Evolutionary conservation across 495 filamentous ascomycete species (phyloP).

Genomic region (Neurospora sp.): DNA sequence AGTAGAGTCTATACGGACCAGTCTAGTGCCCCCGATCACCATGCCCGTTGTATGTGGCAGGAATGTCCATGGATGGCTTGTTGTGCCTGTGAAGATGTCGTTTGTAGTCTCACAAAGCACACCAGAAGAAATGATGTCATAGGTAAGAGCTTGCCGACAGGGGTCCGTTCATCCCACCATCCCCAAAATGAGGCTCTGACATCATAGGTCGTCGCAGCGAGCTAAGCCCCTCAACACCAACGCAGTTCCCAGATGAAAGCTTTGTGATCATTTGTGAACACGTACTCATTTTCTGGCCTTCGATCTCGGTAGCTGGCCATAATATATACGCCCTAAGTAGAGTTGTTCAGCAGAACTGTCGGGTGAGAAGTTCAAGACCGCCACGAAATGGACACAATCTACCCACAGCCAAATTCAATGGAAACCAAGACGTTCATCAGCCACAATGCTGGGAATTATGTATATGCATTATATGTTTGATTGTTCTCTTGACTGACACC

Average conservation of each 20-base stretch:
- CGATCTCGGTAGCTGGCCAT: too few relatives aligned
- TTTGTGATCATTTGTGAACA: background rate
- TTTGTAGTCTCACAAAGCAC: background rate
- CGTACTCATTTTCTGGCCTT: too few relatives aligned
- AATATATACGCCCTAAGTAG: too few relatives aligned
- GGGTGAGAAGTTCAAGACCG: too few relatives aligned
- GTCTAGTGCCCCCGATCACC: too few relatives aligned
- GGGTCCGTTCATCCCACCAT: background rate
- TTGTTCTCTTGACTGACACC: background rate
- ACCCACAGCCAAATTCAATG: background rate
- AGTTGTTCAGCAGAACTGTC: too few relatives aligned
- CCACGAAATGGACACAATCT: background rate
- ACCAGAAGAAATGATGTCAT: conserved; percentile 10
- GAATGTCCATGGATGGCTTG: background rate
- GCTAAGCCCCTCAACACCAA: background rate
- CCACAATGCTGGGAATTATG: background rate
- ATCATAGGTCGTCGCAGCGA: conserved; percentile 3
- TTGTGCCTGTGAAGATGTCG: background rate
- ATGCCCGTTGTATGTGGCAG: background rate
- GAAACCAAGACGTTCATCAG: background rate
- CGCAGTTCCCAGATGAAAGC: background rate
- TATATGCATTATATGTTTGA: background rate
- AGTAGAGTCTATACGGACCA: too few relatives aligned
- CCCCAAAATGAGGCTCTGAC: conserved; percentile 2
- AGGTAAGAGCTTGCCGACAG: background rate